Evolutionary conservation across 768 basidiomycete genomes (phyloP).

Genomic region (Obba rivulosa): DNA sequence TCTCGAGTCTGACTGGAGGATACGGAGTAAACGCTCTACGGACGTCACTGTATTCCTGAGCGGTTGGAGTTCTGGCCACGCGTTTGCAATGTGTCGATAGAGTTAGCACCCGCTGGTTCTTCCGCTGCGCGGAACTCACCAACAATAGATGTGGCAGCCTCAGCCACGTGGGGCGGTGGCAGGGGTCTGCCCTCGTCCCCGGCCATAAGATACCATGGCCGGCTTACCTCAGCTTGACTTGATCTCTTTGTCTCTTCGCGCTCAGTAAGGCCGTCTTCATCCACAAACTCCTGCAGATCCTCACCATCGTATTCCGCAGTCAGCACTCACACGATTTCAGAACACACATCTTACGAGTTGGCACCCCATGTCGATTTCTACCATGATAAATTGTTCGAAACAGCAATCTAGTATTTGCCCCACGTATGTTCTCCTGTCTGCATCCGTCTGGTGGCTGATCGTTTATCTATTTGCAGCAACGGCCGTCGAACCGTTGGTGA

Average conservation of each 20-base stretch:
- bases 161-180: slow-evolving; percentile 10
- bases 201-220: slow-evolving; percentile 1
- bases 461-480: slow-evolving; percentile 55
- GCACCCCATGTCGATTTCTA: slow-evolving; percentile 76
- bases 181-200: not conserved
- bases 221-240: slow-evolving; percentile 1
- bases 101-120: not conserved
- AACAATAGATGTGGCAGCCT: not conserved
- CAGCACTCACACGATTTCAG: not conserved
- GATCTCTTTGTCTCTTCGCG: slow-evolving; percentile 4
- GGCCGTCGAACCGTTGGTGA: slow-evolving; percentile 95
- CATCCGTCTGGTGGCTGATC: slow-evolving; percentile 3
- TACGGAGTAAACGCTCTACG: no score
- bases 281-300: slow-evolving; percentile 1
- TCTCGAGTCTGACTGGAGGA: no score
- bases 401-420: slow-evolving; percentile 91
- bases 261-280: not conserved
- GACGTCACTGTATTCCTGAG: no score
- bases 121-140: not conserved
- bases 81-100: no score
- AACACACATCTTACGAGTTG: slow-evolving; percentile 55
- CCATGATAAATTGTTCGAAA: slow-evolving; percentile 67
- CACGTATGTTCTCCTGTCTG: slow-evolving; percentile 53
- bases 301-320: not conserved
- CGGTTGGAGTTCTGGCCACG: no score